Evolutionary conservation across 192 early-diverging fungal species (phyloP).

Genomic region (Diversispora epigaea): DNA sequence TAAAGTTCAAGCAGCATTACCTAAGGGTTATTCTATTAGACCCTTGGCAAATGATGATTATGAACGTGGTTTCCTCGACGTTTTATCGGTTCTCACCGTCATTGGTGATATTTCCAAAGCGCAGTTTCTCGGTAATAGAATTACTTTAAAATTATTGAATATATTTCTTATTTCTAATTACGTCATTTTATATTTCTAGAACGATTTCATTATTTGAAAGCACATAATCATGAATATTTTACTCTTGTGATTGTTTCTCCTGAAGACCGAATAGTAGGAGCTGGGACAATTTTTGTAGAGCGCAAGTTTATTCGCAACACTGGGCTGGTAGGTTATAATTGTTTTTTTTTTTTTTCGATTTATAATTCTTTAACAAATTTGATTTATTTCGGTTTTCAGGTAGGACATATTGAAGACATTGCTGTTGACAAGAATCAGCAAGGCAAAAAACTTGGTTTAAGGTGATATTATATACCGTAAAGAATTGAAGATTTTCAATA

Average conservation of each 20-base stretch:
- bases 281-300: conserved; percentile 80
- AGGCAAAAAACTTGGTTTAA: conserved; percentile 58
- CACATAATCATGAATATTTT: conserved; percentile 77
- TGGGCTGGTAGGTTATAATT: conserved; percentile 56
- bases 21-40: conserved; percentile 65
- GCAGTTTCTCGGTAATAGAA: conserved; percentile 57
- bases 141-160: neutral
- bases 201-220: conserved; percentile 72
- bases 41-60: conserved; percentile 69
- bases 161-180: neutral
- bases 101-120: conserved; percentile 72
- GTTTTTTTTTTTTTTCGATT: neutral
- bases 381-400: conserved; percentile 37
- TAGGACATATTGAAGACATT: conserved; percentile 83
- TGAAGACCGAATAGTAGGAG: conserved; percentile 65
- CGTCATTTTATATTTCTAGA: conserved; percentile 38
- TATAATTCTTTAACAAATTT: neutral
- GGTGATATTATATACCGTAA: conserved; percentile 17
- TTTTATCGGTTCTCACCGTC: conserved; percentile 68
- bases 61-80: conserved; percentile 68
- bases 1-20: conserved; percentile 61
- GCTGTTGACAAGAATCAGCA: conserved; percentile 60
- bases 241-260: conserved; percentile 80
- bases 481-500: conserved; percentile 41
- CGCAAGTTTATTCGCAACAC: conserved; percentile 81